Percentiles rank a stretch among this genome's conserved stretches.
Conservation (phyloP, 2,329 filamentous ascomycete genomes). For the Stemphylium beticola region DNA sequence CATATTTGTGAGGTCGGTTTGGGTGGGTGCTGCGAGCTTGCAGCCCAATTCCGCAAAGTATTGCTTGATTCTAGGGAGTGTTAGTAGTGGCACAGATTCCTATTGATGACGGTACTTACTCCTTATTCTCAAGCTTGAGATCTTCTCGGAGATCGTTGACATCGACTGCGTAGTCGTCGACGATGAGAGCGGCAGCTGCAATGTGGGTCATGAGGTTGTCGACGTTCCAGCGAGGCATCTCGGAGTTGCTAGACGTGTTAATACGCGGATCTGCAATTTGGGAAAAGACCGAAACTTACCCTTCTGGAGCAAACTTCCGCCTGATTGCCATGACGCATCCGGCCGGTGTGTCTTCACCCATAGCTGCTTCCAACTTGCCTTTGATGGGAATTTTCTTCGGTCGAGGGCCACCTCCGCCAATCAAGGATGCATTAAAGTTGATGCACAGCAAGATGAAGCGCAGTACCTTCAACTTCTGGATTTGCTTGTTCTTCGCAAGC, state of each 20-base stretch:
- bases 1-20: constrained; percentile 57
- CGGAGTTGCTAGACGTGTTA: constrained; percentile 41
- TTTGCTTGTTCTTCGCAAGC: constrained; percentile 60
- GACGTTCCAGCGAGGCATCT: constrained; percentile 73
- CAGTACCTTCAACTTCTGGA: constrained; percentile 55
- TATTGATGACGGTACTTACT: constrained; percentile 46
- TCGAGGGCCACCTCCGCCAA: constrained; percentile 39
- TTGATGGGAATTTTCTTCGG: constrained; percentile 62
- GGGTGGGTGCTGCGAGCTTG: constrained; percentile 58
- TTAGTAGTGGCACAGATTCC: constrained; percentile 11
- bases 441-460: constrained; percentile 57
- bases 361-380: constrained; percentile 71
- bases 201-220: constrained; percentile 77
- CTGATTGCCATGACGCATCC: constrained; percentile 49
- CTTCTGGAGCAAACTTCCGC: constrained; percentile 64
- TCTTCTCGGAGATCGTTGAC: constrained; percentile 73
- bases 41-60: constrained; percentile 82
- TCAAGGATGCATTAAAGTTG: constrained; percentile 54
- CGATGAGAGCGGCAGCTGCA: constrained; percentile 71
- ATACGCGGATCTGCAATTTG: background rate
- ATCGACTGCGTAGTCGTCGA: constrained; percentile 77
- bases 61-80: constrained; percentile 59
- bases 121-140: constrained; percentile 72
- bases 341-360: constrained; percentile 49
- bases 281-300: constrained; percentile 22